phyloP scores from a whole-genome alignment of 2,329 filamentous ascomycete genomes.

The Claviceps monticola region DNA sequence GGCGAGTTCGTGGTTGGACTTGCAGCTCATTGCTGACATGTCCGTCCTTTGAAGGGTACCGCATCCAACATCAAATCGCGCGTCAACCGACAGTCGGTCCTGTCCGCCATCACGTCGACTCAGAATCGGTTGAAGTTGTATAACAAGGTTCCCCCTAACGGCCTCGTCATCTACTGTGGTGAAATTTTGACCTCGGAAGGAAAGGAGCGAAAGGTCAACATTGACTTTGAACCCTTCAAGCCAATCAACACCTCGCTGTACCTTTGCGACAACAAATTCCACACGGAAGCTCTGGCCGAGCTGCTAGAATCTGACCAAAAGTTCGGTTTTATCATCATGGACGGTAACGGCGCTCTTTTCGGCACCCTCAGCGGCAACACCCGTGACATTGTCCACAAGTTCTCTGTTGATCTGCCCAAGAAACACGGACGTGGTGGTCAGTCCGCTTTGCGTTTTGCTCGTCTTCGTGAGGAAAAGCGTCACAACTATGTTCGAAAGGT shows the following conservation, averaged over 20 bases:
- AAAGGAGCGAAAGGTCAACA: conserved; percentile 99
- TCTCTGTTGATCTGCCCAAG: conserved; percentile 96
- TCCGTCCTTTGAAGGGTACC: conserved; percentile 53
- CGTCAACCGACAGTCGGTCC: conserved; percentile 93
- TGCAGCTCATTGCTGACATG: conserved; percentile 18
- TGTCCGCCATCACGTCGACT: conserved; percentile 96
- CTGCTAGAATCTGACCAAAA: conserved; percentile 97
- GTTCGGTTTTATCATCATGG: conserved; percentile 99
- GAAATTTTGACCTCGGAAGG: conserved; percentile 99
- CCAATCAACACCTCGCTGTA: conserved; percentile 99
- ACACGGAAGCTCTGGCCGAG: conserved; percentile 93
- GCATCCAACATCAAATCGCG: conserved; percentile 99
- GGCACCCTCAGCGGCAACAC: conserved; percentile 96
- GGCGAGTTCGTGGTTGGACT: conserved; percentile 30
- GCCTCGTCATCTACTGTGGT: conserved; percentile 96
- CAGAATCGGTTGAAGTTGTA: conserved; percentile 98
- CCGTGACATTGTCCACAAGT: conserved; percentile 92
- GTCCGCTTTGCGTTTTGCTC: conserved; percentile 96
- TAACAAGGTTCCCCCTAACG: conserved; percentile 96
- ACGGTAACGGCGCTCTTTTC: conserved; percentile 95
- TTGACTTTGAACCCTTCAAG: conserved; percentile 99
- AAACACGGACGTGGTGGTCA: conserved; percentile 99
- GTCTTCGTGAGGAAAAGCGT: conserved; percentile 97
- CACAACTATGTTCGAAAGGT: conserved; percentile 99
- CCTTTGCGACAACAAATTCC: conserved; percentile 99